Conservation (phyloP, 352 stramenopile genomes). For the Phytopythium mirpurense region DNA sequence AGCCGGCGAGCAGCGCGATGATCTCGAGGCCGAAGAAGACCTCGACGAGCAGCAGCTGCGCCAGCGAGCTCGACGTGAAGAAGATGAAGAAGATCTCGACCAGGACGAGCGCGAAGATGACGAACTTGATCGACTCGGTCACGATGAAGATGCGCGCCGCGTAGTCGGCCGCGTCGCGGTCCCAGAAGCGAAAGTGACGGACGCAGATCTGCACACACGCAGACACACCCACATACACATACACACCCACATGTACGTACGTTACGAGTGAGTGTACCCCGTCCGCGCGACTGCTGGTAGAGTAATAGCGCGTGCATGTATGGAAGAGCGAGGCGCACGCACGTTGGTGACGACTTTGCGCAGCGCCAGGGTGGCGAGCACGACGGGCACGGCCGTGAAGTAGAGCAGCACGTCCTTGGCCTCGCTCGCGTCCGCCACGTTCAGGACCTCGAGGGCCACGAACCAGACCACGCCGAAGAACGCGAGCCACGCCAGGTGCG, state of each 20-base stretch:
- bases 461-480: slow-evolving; percentile 43
- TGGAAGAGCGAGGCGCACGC: too few species aligned
- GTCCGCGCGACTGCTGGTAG: too few species aligned
- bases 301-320: too few species aligned
- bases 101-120: slow-evolving; percentile 64
- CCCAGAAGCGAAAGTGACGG: slow-evolving; percentile 75
- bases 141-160: slow-evolving; percentile 79
- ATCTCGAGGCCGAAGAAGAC: slow-evolving; percentile 65
- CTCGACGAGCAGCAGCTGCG: slow-evolving; percentile 60
- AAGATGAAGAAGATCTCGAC: slow-evolving; percentile 86
- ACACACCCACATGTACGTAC: too few species aligned
- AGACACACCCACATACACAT: too few species aligned
- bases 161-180: slow-evolving; percentile 55
- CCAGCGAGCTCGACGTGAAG: slow-evolving; percentile 57
- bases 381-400: slow-evolving; percentile 52
- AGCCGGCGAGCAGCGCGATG: slow-evolving; percentile 50
- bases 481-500: slow-evolving; percentile 68
- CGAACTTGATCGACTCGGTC: slow-evolving; percentile 73
- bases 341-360: slow-evolving; percentile 80
- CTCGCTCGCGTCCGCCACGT: slow-evolving; percentile 40
- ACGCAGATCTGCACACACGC: slow-evolving; percentile 48
- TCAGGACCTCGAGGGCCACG: slow-evolving; percentile 49
- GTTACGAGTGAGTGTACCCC: too few species aligned
- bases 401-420: slow-evolving; percentile 52
- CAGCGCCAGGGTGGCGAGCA: slow-evolving; percentile 67